phyloP scores from a whole-genome alignment of 2,329 filamentous ascomycete species.

The Diaporthe sp. region DNA sequence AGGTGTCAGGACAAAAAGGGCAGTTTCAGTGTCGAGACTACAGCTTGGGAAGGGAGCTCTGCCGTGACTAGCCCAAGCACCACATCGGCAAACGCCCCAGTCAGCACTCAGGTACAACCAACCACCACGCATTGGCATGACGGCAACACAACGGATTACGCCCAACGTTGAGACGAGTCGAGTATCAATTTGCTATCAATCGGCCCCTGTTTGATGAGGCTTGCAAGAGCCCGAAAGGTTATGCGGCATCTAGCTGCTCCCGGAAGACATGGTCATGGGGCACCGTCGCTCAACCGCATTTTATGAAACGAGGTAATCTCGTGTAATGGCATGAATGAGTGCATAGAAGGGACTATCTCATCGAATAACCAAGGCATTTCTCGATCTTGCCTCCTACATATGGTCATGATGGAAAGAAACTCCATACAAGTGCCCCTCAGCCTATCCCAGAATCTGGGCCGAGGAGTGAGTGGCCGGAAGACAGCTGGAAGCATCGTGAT shows the following conservation, averaged over 20 bases:
- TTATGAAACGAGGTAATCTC: not conserved
- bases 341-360: too few relatives aligned
- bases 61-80: conserved; percentile 39
- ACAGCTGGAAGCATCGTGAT: not conserved
- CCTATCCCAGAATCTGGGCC: not conserved
- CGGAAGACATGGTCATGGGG: too few relatives aligned
- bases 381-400: too few relatives aligned
- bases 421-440: not conserved
- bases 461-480: not conserved
- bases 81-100: conserved; percentile 37
- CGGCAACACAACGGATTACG: conserved; percentile 41
- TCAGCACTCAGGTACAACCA: conserved; percentile 8
- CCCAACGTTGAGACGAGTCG: not conserved
- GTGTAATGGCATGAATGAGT: not conserved
- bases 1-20: conserved; percentile 70
- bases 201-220: not conserved
- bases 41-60: conserved; percentile 63
- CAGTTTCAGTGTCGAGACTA: conserved; percentile 71
- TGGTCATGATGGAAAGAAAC: not conserved
- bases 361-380: not conserved
- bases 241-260: not conserved
- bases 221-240: not conserved
- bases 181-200: not conserved
- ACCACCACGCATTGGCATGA: conserved; percentile 47
- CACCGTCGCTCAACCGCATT: not conserved